phyloP scores from a whole-genome alignment of 2,329 filamentous ascomycete species.

The Fusarium tanahbumbuense region DNA sequence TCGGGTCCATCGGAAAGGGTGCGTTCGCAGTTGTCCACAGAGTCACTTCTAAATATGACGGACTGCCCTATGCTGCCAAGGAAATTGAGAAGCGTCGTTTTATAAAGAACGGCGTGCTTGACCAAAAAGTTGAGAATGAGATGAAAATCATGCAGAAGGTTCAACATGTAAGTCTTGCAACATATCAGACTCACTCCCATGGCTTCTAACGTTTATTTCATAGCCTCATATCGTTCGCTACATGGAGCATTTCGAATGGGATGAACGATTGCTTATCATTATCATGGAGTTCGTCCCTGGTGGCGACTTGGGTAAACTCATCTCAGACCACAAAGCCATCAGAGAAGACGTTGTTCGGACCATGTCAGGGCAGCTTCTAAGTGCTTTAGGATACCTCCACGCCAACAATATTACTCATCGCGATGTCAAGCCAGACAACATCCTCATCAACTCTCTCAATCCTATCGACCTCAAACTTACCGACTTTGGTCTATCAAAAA shows the following conservation, averaged over 20 bases:
- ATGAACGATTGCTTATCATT: conserved; percentile 88
- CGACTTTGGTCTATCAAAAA: conserved; percentile 96
- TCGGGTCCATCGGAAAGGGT: conserved; percentile 86
- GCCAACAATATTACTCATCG: conserved; percentile 91
- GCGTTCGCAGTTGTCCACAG: conserved; percentile 96
- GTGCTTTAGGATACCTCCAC: conserved; percentile 88
- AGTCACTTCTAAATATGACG: conserved; percentile 86
- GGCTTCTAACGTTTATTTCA: conserved; percentile 20
- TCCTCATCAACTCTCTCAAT: conserved; percentile 78
- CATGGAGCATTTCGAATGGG: conserved; percentile 86
- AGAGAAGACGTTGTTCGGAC: conserved; percentile 75
- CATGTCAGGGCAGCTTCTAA: conserved; percentile 81
- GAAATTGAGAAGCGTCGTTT: conserved; percentile 94
- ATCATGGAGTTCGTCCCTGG: conserved; percentile 92
- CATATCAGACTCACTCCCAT: not conserved
- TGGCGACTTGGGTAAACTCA: conserved; percentile 83
- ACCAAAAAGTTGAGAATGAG: conserved; percentile 95
- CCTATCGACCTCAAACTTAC: conserved; percentile 90
- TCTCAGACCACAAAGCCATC: conserved; percentile 71
- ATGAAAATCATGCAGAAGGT: conserved; percentile 94
- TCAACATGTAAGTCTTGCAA: conserved; percentile 73
- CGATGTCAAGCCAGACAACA: conserved; percentile 99
- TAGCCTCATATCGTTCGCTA: conserved; percentile 92
- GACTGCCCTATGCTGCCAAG: conserved; percentile 88
- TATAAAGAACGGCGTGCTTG: conserved; percentile 89